phyloP scores from a whole-genome alignment of 306 rosid species.

The Rosa persica region DNA sequence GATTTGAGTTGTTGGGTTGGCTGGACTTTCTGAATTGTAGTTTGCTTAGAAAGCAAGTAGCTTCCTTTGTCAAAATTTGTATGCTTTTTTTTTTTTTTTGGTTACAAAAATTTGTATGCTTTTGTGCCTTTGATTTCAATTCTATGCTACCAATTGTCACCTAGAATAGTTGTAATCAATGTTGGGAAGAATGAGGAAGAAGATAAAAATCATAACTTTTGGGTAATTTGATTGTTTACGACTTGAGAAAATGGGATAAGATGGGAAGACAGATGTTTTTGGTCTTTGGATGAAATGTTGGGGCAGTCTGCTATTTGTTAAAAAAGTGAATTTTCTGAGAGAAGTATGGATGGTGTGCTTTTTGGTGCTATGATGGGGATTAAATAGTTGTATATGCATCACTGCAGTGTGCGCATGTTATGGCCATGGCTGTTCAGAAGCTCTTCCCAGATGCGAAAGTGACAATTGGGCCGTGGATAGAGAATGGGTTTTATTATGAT shows the following conservation, averaged over 20 bases:
- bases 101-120: background rate
- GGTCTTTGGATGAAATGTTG: background rate
- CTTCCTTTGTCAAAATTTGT: background rate
- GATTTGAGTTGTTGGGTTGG: background rate
- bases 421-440: conserved; percentile 99
- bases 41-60: background rate
- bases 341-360: background rate
- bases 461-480: conserved; percentile 98
- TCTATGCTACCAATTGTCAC: background rate
- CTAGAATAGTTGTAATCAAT: background rate
- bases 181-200: background rate
- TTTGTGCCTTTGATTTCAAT: background rate
- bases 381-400: conserved; percentile 18
- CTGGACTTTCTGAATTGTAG: background rate
- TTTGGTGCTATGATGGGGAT: conserved; percentile 9
- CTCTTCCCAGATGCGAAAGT: conserved; percentile 91
- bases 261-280: background rate
- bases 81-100: background rate
- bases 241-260: background rate
- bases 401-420: conserved; percentile 94
- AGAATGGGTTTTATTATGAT: conserved; percentile 92
- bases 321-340: no score
- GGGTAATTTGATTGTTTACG: conserved; percentile 1
- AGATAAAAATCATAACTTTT: background rate
- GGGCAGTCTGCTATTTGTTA: background rate